Percentiles rank a stretch among this genome's conserved stretches.
Evolutionary conservation across 208 protist species (phyloP).

Genomic region (Acanthamoeba lenticulata): DNA sequence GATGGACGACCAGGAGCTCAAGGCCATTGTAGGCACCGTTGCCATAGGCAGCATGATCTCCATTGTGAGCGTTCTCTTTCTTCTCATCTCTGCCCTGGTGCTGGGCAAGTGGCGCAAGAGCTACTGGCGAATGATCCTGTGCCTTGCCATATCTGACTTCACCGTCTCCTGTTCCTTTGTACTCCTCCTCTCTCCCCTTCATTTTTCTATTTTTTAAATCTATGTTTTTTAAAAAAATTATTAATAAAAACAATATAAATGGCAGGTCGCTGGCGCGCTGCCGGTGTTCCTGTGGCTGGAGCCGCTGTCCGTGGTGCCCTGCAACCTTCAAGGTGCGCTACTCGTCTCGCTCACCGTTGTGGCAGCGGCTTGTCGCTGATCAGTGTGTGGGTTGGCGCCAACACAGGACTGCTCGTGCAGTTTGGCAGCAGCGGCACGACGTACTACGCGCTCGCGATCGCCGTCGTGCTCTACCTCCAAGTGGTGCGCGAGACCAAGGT

Average conservation of each 20-base stretch:
- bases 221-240: too few species aligned
- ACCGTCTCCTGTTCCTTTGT: background rate
- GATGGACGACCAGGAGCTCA: background rate
- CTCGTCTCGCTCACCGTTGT: too few species aligned
- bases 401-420: background rate
- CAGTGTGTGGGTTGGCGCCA: too few species aligned
- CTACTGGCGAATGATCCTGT: background rate
- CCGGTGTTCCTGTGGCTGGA: background rate
- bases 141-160: background rate
- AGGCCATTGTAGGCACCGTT: background rate
- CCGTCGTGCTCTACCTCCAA: background rate
- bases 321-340: background rate
- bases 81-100: background rate
- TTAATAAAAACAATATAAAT: too few species aligned
- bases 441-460: background rate
- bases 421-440: background rate
- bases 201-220: too few species aligned
- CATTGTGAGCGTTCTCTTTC: background rate
- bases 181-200: background rate
- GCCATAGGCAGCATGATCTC: background rate
- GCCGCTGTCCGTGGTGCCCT: background rate
- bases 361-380: too few species aligned
- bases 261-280: background rate
- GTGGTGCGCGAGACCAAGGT: background rate
- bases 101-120: constrained; percentile 32